phyloP scores from a whole-genome alignment of 192 early-diverging fungal species.

The Fimicolochytrium jonesii region DNA sequence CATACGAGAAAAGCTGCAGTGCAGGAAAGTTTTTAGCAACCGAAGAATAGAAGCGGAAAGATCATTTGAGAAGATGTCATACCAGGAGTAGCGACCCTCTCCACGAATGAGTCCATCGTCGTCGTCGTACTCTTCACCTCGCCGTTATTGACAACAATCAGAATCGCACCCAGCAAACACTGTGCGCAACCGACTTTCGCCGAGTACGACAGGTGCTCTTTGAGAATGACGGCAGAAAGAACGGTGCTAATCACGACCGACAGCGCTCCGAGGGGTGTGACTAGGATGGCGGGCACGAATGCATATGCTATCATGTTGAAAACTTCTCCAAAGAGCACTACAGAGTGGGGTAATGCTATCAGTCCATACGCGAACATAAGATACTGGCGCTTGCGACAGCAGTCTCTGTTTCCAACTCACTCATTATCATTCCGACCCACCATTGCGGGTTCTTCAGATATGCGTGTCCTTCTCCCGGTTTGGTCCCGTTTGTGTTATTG shows the following conservation, averaged over 20 bases:
- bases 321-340: conserved; percentile 87
- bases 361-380: neutral
- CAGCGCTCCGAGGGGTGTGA: conserved; percentile 90
- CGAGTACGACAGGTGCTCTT: conserved; percentile 58
- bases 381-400: too few relatives aligned
- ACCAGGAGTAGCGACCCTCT: conserved; percentile 30
- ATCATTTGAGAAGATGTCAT: neutral
- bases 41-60: neutral
- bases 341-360: neutral
- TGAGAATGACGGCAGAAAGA: conserved; percentile 58
- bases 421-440: conserved; percentile 88
- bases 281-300: conserved; percentile 93
- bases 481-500: conserved; percentile 16
- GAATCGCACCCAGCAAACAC: conserved; percentile 59
- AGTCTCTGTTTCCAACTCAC: too few relatives aligned
- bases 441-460: conserved; percentile 89
- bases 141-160: conserved; percentile 48
- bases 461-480: conserved; percentile 48
- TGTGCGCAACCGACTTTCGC: conserved; percentile 64
- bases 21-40: too few relatives aligned
- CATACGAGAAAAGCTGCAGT: conserved; percentile 9
- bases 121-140: conserved; percentile 41
- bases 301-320: conserved; percentile 96
- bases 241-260: conserved; percentile 80
- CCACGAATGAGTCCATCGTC: conserved; percentile 40